Percentiles rank a stretch among this genome's conserved stretches.
Conservation (phyloP, 805 yeast genomes). For the Kurtzmaniella cleridarum region DNA sequence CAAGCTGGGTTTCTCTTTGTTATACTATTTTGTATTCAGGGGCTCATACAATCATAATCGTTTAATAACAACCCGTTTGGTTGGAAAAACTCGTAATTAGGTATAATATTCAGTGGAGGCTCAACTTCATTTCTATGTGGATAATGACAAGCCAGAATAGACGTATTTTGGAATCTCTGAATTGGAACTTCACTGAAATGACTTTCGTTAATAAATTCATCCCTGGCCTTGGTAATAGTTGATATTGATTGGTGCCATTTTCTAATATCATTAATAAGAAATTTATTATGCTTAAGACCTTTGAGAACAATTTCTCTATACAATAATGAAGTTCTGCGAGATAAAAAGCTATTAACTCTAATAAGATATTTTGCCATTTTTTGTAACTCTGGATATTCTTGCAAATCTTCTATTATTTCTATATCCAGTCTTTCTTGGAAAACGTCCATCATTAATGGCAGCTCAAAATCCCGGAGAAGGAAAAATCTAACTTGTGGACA, state of each 20-base stretch:
- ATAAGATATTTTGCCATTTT: slow-evolving; percentile 23
- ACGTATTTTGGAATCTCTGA: not conserved
- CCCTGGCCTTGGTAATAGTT: slow-evolving; percentile 18
- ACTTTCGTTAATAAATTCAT: slow-evolving; percentile 15
- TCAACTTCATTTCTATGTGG: not conserved
- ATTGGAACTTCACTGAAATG: slow-evolving; percentile 22
- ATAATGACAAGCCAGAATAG: slow-evolving; percentile 2
- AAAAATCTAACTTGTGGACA: slow-evolving; percentile 37
- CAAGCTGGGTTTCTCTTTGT: no score
- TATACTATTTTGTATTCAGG: no score
- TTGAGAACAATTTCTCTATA: slow-evolving; percentile 25
- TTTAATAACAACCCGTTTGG: no score
- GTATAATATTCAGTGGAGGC: no score
- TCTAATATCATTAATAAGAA: slow-evolving; percentile 18
- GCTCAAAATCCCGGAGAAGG: slow-evolving; percentile 35
- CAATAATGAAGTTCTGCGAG: slow-evolving; percentile 20
- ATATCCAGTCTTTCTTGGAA: slow-evolving; percentile 9
- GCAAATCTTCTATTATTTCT: no score
- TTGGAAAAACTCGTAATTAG: no score
- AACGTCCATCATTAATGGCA: slow-evolving; percentile 36
- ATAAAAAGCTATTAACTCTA: slow-evolving; percentile 26
- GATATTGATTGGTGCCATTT: slow-evolving; percentile 24
- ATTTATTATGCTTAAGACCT: slow-evolving; percentile 12
- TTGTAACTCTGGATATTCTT: slow-evolving; percentile 10
- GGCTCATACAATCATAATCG: no score